These are phyloP conservation scores for Penicillium salamii DNA, from an alignment of 495 filamentous ascomycete genomes.

Conservation along the genomic window DNA sequence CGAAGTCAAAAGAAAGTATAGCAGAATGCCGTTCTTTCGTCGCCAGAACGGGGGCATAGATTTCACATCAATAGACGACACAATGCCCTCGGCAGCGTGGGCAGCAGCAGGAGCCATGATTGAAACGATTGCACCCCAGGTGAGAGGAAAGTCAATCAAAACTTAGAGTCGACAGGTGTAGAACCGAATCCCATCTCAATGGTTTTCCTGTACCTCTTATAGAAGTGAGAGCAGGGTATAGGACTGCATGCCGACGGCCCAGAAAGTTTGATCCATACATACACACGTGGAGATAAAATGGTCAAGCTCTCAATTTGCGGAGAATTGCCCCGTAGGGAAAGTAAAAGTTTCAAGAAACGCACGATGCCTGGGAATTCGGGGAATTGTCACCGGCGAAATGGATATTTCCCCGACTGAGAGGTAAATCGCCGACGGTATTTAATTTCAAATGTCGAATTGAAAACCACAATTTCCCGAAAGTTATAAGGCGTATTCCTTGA, in stretches of 20 bases:
- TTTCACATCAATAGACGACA: constrained; percentile 26
- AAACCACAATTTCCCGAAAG: not conserved
- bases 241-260: not conserved
- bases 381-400: constrained; percentile 4
- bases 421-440: not conserved
- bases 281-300: not conserved
- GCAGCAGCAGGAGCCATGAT: constrained; percentile 23
- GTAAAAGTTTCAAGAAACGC: constrained; percentile 1
- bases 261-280: not conserved
- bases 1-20: constrained; percentile 30
- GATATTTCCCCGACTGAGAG: not conserved
- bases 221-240: constrained; percentile 1
- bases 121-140: not conserved
- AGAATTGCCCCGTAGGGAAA: constrained; percentile 11
- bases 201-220: constrained; percentile 11
- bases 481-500: not conserved
- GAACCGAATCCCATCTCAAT: not conserved
- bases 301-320: not conserved
- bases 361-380: constrained; percentile 5
- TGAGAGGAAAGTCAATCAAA: not conserved
- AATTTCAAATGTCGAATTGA: not conserved
- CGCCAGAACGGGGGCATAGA: constrained; percentile 26
- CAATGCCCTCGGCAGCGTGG: constrained; percentile 19
- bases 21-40: constrained; percentile 29
- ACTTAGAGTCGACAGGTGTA: not conserved